Evolutionary conservation across 208 protist species (phyloP), one percentile per base, ranked within the genome.

Genomic region (Crithidia thermophila): DNA sequence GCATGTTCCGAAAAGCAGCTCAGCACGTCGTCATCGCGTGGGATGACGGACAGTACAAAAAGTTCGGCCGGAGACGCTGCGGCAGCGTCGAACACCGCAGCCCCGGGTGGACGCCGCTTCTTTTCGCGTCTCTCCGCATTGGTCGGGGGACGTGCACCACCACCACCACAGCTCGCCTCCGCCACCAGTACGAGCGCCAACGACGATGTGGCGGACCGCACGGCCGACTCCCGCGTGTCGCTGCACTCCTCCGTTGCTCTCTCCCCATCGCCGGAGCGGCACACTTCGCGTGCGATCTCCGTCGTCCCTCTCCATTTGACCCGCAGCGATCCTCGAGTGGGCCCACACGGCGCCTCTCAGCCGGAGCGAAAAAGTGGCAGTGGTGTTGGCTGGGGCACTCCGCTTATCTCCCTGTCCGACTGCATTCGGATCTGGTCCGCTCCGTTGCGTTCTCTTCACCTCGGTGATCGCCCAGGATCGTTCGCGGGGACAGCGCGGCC

Each of bases 371-470:
- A 39, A 11, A 39, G 34, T 6, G 9, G 34, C 34, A 6, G 2
- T n/a, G 11, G 34, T 37, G 40, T 25, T 14, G 46, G 27, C 16
- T 75, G 68, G 68, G 68, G 68, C 34, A 50, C 60, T 2, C 59
- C 68, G 1, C 43, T 75, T 25, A 63, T 34, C 4, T 30, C 33
- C 16, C 30, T 75, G 33, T 20, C 53, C 20, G 60, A 60, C 30
- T 75, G 68, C 60, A 25, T 75, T 13, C 34, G 39, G 4, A 36
- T 75, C 5, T 75, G 68, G 68, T 34, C 68, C 14, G 18, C 60
- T 8, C 5, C 51, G 16, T 9, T 33, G 16, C 52, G 62, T 43
- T 2, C 40, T 3, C 34, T 46, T 9, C 42, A 42, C 21, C 8
- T 10, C 7, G 18, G 16, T 0, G 42, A 40, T 16, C 39, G 39